phyloP scores from a whole-genome alignment of 2,329 filamentous ascomycete genomes.

The Neonectria ditissima region DNA sequence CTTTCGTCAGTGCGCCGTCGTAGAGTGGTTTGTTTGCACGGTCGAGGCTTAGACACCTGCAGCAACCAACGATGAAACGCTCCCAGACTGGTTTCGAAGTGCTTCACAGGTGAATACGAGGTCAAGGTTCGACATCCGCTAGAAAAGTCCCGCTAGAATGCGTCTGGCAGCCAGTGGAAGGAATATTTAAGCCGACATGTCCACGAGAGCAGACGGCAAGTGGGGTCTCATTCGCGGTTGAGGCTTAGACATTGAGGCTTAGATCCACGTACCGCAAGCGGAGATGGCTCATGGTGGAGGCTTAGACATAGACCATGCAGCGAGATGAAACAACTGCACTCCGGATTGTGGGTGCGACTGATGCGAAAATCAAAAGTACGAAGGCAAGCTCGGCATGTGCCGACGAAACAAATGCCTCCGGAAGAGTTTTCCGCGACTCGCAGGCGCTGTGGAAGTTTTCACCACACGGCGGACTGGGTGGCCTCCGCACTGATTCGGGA shows the following conservation, averaged over 20 bases:
- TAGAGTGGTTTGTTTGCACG: background rate
- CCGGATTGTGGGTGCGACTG: background rate
- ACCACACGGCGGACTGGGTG: too few relatives aligned
- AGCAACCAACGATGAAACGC: background rate
- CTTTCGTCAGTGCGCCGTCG: background rate
- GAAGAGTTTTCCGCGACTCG: background rate
- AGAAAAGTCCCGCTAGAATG: background rate
- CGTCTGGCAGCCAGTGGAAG: background rate
- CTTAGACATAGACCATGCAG: background rate
- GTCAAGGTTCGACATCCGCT: background rate
- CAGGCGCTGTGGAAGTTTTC: background rate
- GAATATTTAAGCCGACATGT: background rate
- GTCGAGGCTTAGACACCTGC: background rate
- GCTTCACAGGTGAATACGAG: background rate
- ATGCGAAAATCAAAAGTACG: background rate
- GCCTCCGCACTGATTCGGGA: too few relatives aligned
- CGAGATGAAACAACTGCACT: background rate
- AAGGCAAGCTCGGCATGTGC: background rate
- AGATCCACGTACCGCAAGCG: background rate
- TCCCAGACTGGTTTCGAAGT: background rate
- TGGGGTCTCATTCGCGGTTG: background rate
- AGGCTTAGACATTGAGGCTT: conserved; percentile 2
- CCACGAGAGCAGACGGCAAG: background rate
- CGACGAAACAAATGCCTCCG: background rate
- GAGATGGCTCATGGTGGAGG: background rate